These are phyloP conservation scores for Pilaira anomala DNA, from an alignment of 192 early-diverging fungal species.

Conservation along the genomic window DNA sequence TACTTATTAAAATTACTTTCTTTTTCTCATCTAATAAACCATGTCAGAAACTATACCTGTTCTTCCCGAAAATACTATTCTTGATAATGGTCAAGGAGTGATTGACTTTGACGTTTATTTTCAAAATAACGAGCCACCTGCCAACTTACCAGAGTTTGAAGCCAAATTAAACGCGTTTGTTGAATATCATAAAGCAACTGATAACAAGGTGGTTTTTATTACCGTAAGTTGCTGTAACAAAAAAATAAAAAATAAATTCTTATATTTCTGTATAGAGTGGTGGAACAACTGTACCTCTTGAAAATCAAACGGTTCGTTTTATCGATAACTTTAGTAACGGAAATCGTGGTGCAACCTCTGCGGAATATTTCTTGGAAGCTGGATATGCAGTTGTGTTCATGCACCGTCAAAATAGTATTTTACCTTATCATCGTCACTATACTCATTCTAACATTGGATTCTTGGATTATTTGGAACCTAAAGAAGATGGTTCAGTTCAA, in stretches of 20 bases:
- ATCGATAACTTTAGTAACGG: conserved; percentile 98
- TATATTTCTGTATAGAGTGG: conserved; percentile 54
- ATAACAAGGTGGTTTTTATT: conserved; percentile 78
- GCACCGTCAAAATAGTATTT: conserved; percentile 88
- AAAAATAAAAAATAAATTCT: neutral
- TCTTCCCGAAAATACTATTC: neutral
- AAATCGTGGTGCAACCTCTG: conserved; percentile 90
- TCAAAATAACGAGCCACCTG: conserved; percentile 62
- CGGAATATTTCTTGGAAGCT: conserved; percentile 85
- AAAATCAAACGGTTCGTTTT: conserved; percentile 96
- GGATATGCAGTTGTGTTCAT: conserved; percentile 97
- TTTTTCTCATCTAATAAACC: too few relatives aligned
- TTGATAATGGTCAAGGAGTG: conserved; percentile 40
- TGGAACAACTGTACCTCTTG: conserved; percentile 94
- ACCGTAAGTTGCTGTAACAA: conserved; percentile 52
- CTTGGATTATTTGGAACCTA: conserved; percentile 76
- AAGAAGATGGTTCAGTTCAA: conserved; percentile 53
- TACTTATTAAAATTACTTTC: too few relatives aligned
- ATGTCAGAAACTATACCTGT: too few relatives aligned
- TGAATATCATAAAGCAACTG: conserved; percentile 40
- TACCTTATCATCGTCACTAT: conserved; percentile 92
- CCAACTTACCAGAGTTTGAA: conserved; percentile 57
- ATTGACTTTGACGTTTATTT: conserved; percentile 80
- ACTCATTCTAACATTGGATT: conserved; percentile 70
- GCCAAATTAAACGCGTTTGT: conserved; percentile 58